Base-by-base conservation (phyloP, 306 rosid species). In the Cucurbita argyrosperma region DNA sequence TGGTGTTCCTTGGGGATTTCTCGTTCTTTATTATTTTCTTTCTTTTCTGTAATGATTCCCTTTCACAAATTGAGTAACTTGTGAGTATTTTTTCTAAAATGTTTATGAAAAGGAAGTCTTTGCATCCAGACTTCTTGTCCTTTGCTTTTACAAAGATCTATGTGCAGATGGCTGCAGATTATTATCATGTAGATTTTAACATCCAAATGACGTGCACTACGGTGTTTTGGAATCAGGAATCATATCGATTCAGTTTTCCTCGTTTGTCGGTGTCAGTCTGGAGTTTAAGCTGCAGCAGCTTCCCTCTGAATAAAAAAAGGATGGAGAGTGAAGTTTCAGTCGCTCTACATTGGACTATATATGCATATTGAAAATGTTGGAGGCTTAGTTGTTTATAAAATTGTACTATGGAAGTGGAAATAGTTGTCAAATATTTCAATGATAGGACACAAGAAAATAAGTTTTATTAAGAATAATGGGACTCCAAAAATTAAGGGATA, bases 101-200 rank as follows among this genome's bases (percentile, higher is more conserved):
- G 51, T 64, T 42, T n/a, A 42, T 42, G 9, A 40, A 42, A 42
- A 40, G 51, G 15, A 64, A 42, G 37, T 42, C 16, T 42, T 42
- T 42, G 71, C 52, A 39, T 30, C 23, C 49, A 39, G 50, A 39
- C n/a, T 63, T 39, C 11, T 10, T 8, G 47, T 38, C 42, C 43
- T 63, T 58, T 64, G 71, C 12, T 18, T 64, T 64, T 10, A 64
- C 2, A 64, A 64, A 42, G 52, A 10, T 64, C 39, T 19, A 42
- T 43, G 39, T 66, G 72, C 35, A 66, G 54, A 66, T 66, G 54
- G 72, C 39, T 66, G 72, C 72, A 43, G 72, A 66, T 46, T 11
- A 66, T 11, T 45, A 12, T 66, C 18, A 66, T 66, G 38, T 42
- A 42, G 71, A 19, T 65, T 65, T 65, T 43, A 42, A 43, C 71